phyloP scores from a whole-genome alignment of 2,329 filamentous ascomycete genomes.

The Trichoderma sp. region DNA sequence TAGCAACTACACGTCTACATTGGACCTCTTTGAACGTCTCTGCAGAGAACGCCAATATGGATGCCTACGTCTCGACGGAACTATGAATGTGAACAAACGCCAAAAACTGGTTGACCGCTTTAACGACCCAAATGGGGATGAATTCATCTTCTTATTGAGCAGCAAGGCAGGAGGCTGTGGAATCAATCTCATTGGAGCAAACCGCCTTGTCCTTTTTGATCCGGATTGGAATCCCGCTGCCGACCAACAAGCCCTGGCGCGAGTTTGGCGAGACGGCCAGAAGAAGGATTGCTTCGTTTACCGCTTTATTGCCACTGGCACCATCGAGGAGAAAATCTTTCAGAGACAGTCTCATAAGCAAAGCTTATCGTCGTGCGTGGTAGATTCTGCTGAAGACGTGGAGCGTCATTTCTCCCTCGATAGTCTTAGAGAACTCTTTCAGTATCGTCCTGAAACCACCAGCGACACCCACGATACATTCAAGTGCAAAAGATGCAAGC shows the following conservation, averaged over 20 bases:
- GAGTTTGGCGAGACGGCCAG: slow-evolving; percentile 98
- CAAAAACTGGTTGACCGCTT: slow-evolving; percentile 97
- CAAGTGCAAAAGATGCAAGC: slow-evolving; percentile 93
- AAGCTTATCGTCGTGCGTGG: slow-evolving; percentile 90
- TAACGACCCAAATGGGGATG: slow-evolving; percentile 84
- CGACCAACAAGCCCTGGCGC: slow-evolving; percentile 92
- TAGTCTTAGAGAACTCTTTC: slow-evolving; percentile 86
- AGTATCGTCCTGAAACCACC: slow-evolving; percentile 78
- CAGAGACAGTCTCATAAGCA: slow-evolving; percentile 98
- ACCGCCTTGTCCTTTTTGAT: slow-evolving; percentile 92
- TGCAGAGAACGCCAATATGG: slow-evolving; percentile 85
- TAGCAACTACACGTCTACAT: slow-evolving; percentile 94
- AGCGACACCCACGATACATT: slow-evolving; percentile 98
- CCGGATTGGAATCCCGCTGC: slow-evolving; percentile 98
- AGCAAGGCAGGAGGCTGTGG: slow-evolving; percentile 97
- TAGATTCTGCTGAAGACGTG: slow-evolving; percentile 94
- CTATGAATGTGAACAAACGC: slow-evolving; percentile 96
- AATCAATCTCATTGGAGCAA: slow-evolving; percentile 91
- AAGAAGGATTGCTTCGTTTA: slow-evolving; percentile 99
- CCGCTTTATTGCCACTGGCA: slow-evolving; percentile 97
- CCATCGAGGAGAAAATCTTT: slow-evolving; percentile 99
- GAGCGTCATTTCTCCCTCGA: slow-evolving; percentile 95
- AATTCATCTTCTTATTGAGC: slow-evolving; percentile 94
- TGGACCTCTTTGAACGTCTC: slow-evolving; percentile 89
- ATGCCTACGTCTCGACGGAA: slow-evolving; percentile 84